Conservation (phyloP, 2,329 filamentous ascomycete species). For the Leptographium procerum region DNA sequence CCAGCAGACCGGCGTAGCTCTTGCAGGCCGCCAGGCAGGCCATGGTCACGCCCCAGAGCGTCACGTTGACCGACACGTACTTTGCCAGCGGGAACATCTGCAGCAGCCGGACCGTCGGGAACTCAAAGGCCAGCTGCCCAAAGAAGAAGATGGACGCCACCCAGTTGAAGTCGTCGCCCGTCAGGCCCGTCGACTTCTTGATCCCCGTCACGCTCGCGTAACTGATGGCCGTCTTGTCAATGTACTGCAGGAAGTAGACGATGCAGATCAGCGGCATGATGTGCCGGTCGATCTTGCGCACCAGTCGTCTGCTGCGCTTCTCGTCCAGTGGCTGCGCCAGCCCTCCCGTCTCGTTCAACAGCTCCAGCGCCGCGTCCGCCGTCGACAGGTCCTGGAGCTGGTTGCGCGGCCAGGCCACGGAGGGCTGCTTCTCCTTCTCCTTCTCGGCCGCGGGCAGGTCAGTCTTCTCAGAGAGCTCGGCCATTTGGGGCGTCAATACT, state of each 20-base stretch:
- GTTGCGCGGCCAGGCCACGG: background rate
- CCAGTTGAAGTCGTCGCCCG: slow-evolving; percentile 7
- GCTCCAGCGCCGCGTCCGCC: background rate
- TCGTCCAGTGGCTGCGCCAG: background rate
- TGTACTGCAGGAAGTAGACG: slow-evolving; percentile 9
- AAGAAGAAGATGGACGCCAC: slow-evolving; percentile 6
- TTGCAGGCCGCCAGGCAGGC: slow-evolving; percentile 5
- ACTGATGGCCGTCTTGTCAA: slow-evolving; percentile 7
- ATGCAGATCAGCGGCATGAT: slow-evolving; percentile 10
- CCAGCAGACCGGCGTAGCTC: slow-evolving; percentile 11
- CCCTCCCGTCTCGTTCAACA: background rate
- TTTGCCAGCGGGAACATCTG: slow-evolving; percentile 5
- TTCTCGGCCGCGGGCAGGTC: background rate
- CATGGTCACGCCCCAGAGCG: slow-evolving; percentile 6
- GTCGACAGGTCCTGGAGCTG: background rate
- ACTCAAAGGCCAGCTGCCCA: slow-evolving; percentile 6
- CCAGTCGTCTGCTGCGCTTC: background rate
- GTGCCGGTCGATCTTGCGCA: slow-evolving; percentile 6
- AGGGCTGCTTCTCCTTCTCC: background rate
- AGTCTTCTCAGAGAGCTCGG: background rate
- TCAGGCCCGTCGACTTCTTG: background rate
- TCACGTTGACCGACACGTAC: slow-evolving; percentile 4
- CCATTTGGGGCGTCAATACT: background rate
- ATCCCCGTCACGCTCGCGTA: slow-evolving; percentile 8
- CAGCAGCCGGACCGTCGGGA: slow-evolving; percentile 5